phyloP scores from a whole-genome alignment of 345 rosid genomes.

The Hypericum androsaemum region DNA sequence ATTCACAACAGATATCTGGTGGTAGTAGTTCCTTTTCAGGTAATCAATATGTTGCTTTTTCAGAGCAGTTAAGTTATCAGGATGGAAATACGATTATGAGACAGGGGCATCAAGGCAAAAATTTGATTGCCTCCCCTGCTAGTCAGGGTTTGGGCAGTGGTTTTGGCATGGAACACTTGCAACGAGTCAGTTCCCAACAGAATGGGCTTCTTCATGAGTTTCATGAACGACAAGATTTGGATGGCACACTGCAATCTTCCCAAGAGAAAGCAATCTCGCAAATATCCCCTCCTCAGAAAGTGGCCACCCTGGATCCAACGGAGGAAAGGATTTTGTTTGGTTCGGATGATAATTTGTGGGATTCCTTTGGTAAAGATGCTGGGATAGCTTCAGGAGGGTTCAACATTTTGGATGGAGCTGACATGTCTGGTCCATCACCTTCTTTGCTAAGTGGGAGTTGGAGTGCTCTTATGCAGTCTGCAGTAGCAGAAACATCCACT shows the following conservation, averaged over 20 bases:
- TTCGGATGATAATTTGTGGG: slow-evolving; percentile 76
- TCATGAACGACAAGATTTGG: slow-evolving; percentile 28
- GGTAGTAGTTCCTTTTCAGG: slow-evolving; percentile 36
- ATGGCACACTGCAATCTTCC: slow-evolving; percentile 31
- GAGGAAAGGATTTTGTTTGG: slow-evolving; percentile 87
- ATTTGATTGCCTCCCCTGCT: slow-evolving; percentile 22
- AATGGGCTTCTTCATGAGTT: slow-evolving; percentile 31
- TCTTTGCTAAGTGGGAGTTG: slow-evolving; percentile 92
- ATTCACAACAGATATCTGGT: slow-evolving; percentile 33
- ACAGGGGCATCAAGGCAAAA: slow-evolving; percentile 39
- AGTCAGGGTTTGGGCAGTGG: slow-evolving; percentile 33
- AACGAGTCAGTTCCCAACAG: slow-evolving; percentile 32
- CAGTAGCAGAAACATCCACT: slow-evolving; percentile 79
- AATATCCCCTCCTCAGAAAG: slow-evolving; percentile 34
- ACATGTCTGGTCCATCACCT: slow-evolving; percentile 40
- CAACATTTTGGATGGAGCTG: slow-evolving; percentile 34
- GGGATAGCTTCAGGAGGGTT: slow-evolving; percentile 39
- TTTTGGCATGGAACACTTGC: slow-evolving; percentile 34
- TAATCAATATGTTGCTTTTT: slow-evolving; percentile 36
- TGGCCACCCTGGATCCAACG: slow-evolving; percentile 71
- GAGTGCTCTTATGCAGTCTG: slow-evolving; percentile 99
- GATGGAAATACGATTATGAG: slow-evolving; percentile 18
- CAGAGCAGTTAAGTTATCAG: slow-evolving; percentile 37
- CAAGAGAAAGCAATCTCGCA: slow-evolving; percentile 31
- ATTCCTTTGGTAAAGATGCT: slow-evolving; percentile 50